Conservation (phyloP, 192 early-diverging fungal genomes). For the Coemansia sp. region DNA sequence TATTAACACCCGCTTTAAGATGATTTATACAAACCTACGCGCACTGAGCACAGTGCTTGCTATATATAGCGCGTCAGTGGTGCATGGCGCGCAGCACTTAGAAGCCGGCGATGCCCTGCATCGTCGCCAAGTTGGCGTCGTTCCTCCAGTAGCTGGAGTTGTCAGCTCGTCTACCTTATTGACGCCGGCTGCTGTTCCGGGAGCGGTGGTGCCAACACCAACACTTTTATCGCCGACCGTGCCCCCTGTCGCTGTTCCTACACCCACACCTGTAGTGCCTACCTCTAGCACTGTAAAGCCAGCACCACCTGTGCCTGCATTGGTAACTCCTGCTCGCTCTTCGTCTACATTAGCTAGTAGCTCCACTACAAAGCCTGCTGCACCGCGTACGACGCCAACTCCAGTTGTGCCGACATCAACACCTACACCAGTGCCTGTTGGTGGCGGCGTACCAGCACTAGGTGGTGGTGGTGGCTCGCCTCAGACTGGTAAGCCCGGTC, state of each 20-base stretch:
- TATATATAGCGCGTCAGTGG: neutral
- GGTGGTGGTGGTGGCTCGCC: conserved; percentile 34
- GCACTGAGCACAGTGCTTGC: neutral
- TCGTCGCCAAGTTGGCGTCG: conserved; percentile 7
- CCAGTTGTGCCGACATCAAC: conserved; percentile 3
- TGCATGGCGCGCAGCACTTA: neutral
- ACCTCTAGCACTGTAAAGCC: conserved; percentile 8
- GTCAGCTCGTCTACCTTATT: neutral
- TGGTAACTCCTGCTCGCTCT: neutral
- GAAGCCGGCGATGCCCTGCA: neutral
- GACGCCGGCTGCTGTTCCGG: neutral
- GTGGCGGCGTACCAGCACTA: conserved; percentile 26
- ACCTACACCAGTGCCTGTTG: neutral
- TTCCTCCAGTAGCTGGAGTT: conserved; percentile 7
- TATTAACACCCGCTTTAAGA: neutral
- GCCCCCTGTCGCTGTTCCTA: neutral
- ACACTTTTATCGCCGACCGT: neutral
- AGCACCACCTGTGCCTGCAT: neutral
- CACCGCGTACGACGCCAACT: neutral
- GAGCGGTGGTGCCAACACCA: conserved; percentile 2
- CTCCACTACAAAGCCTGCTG: neutral
- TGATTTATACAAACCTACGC: neutral
- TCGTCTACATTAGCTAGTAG: conserved; percentile 6
- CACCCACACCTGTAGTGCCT: neutral
- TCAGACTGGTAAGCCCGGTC: conserved; percentile 5